Percentiles rank a stretch among this genome's conserved stretches.
phyloP scores from a whole-genome alignment of 192 early-diverging fungal genomes.

The Entomortierella lignicola region DNA sequence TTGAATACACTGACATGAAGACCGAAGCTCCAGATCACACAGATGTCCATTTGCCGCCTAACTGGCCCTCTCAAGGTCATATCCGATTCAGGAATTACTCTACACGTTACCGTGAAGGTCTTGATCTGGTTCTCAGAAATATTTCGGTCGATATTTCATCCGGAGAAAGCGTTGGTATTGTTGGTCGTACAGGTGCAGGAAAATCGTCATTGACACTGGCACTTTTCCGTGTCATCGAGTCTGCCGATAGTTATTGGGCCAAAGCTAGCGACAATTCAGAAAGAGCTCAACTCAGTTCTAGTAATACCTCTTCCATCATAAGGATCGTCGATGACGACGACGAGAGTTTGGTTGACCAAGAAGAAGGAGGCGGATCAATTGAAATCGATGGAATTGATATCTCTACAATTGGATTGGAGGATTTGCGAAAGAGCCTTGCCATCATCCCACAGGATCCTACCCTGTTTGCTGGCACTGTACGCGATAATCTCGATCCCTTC shows the following conservation, averaged over 20 bases:
- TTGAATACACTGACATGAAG: slow-evolving; percentile 82
- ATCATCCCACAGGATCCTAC: slow-evolving; percentile 94
- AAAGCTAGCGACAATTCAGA: slow-evolving; percentile 20
- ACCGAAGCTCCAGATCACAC: slow-evolving; percentile 83
- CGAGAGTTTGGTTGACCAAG: neutral
- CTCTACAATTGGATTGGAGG: slow-evolving; percentile 69
- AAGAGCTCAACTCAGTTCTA: neutral
- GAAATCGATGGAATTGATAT: slow-evolving; percentile 83
- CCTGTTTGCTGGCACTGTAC: slow-evolving; percentile 74
- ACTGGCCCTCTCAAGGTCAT: slow-evolving; percentile 81
- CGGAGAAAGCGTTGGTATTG: slow-evolving; percentile 82
- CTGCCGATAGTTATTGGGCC: slow-evolving; percentile 60
- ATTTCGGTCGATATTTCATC: slow-evolving; percentile 39
- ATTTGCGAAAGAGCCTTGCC: slow-evolving; percentile 78
- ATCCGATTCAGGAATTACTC: slow-evolving; percentile 82
- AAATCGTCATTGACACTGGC: slow-evolving; percentile 65
- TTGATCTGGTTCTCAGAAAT: slow-evolving; percentile 83
- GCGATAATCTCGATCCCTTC: slow-evolving; percentile 70
- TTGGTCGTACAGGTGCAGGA: slow-evolving; percentile 64
- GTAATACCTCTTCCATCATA: too few relatives aligned
- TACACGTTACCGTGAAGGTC: slow-evolving; percentile 83
- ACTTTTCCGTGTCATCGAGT: slow-evolving; percentile 62
- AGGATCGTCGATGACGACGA: neutral
- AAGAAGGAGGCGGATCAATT: slow-evolving; percentile 68
- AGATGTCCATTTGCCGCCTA: slow-evolving; percentile 67